Evolutionary conservation across 331 rosid genomes (phyloP), one percentile per base, ranked within the genome.

Genomic region (Dryas integrifolia): DNA sequence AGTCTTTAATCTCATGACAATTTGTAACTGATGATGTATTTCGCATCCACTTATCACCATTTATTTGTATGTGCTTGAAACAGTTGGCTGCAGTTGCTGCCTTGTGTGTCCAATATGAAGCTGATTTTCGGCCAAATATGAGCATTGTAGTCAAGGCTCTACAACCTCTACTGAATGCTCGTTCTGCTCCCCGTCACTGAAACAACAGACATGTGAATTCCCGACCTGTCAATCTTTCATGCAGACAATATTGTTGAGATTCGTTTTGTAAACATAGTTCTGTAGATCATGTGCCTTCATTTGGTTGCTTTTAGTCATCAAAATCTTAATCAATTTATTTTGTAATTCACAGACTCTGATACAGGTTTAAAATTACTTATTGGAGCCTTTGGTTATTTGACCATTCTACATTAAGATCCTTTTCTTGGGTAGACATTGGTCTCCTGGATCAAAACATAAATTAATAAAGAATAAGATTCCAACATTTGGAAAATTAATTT

Each of bases 71-170:
- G 38, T 72, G 58, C 41, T 58, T 58, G 51, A 47, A 49, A 77
- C 76, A 93, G 97, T 39, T 93, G 82, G 97, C 96, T 80, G 96
- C 97, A 52, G 97, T 92, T 78, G 92, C 97, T 79, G 98, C 98
- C 72, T 52, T 90, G 79, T 92, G 98, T 43, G 88, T 92, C 79
- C 98, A 92, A 79, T 90, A 90, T 80, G 98, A 92, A 86, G 92
- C 97, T 12, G 92, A 88, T 79, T 87, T 90, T 67, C 86, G 98
- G 75, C 98, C 98, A 59, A 92, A 90, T 72, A 92, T 92, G 96
- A 88, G 92, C 86, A 90, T 92, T 49, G 96, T 92, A 16, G 96
- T 92, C 70, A 90, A 88, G 84, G 97, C 98, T 76, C 72, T 92
- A 73, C 91, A 92, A 72, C 96, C 92, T 51, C 79, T 93, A 7